Evolutionary conservation across 2,329 filamentous ascomycete genomes (phyloP).

Genomic region (Trichoderma afroharzianum): DNA sequence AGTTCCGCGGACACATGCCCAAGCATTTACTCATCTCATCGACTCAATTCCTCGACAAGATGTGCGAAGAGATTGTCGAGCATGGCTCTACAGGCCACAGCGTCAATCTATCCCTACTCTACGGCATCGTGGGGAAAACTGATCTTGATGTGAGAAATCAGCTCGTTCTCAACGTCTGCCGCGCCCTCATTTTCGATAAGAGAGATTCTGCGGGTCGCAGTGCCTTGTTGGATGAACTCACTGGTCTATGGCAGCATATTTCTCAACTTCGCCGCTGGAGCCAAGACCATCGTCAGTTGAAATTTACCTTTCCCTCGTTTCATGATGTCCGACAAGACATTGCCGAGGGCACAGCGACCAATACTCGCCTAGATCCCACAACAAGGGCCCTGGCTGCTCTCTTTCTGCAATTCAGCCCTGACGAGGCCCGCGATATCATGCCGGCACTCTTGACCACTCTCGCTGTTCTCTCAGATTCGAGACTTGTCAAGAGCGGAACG

Average conservation of each 20-base stretch:
- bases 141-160: conserved; percentile 28
- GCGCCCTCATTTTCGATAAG: conserved; percentile 20
- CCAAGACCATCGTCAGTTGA: conserved; percentile 22
- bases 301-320: conserved; percentile 31
- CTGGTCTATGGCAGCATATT: conserved; percentile 37
- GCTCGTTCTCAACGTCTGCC: conserved; percentile 34
- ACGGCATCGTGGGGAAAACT: conserved; percentile 26
- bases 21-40: conserved; percentile 27
- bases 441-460: conserved; percentile 34
- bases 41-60: conserved; percentile 23
- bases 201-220: conserved; percentile 19
- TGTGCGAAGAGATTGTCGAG: conserved; percentile 21
- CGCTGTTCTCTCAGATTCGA: conserved; percentile 30
- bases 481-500: conserved; percentile 15
- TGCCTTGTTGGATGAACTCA: conserved; percentile 28
- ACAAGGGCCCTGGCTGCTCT: conserved; percentile 28
- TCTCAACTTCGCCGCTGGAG: conserved; percentile 33
- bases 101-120: conserved; percentile 28
- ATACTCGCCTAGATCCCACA: conserved; percentile 12
- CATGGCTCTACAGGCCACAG: conserved; percentile 20
- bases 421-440: conserved; percentile 26
- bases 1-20: conserved; percentile 28
- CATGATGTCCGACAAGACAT: conserved; percentile 27
- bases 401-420: conserved; percentile 30
- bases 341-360: not conserved